Evolutionary conservation across 108 stramenopile species (phyloP), one percentile per base, ranked within the genome.

Genomic region (Nitzschia palea): DNA sequence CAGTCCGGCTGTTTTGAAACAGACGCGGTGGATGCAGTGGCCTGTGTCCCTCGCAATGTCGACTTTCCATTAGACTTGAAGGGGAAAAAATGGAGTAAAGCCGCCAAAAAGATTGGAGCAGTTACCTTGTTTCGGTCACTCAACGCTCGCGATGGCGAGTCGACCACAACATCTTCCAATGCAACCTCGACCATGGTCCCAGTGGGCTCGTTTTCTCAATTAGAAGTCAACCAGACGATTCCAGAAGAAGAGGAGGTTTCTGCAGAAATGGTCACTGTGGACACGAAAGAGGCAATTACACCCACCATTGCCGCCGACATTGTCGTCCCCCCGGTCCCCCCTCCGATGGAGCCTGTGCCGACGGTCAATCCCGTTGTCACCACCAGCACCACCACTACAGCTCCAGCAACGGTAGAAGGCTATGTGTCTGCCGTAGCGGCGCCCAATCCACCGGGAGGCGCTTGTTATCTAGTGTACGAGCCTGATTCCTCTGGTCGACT

Each of bases 21-120:
- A 12, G 25, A 35, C 23, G 26, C 30, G 1, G 52, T 83, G 1
- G 85, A 86, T 72, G 85, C 81, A 2, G 71, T 82, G 0, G 76
- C 81, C 10, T 74, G 76, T 52, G 33, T 86, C 17, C 79, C 81
- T 2, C 76, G 59, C 5, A 66, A 62, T 53, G 61, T 47, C 26
- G 67, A 51, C 18, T 48, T 59, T 40, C 75, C 45, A 28, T 18
- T 29, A 2, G 35, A 35, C 1, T 27, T 71, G 18, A 37, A 36
- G 27, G 68, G 58, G 26, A 73, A 62, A 27, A 75, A 74, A 47
- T 78, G 71, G 71, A 43, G 37, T 43, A 73, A 73, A 50, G 53
- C 29, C n/a, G 77, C 72, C 60, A 78, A 70, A 26, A 61, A 63
- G 44, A 22, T 78, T 5, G 77, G 77, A 27, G 51, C 74, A 32